These are phyloP conservation scores for Chlamydomonas sp. DNA, from an alignment of 139 green algal species.

Conservation along the genomic window DNA sequence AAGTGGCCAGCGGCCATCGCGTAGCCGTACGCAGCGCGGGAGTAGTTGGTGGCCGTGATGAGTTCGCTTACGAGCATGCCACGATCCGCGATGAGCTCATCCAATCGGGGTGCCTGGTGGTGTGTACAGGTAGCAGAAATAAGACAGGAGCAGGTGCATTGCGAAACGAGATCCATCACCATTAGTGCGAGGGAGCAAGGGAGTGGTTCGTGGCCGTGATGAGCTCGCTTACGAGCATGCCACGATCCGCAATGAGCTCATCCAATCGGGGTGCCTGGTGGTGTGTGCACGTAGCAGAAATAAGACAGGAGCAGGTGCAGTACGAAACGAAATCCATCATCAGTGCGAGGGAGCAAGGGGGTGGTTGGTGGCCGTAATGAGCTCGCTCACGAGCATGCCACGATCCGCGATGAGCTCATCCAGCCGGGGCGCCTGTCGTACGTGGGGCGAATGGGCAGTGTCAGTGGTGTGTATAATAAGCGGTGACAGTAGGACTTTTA, in stretches of 20 bases:
- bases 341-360: conserved; percentile 46
- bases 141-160: too few relatives aligned
- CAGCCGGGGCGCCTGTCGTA: not conserved
- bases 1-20: conserved; percentile 24
- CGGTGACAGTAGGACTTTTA: conserved; percentile 29
- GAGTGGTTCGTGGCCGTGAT: conserved; percentile 33
- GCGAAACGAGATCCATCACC: too few relatives aligned
- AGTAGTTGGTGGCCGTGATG: conserved; percentile 34
- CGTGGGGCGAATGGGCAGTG: too few relatives aligned
- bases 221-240: conserved; percentile 29
- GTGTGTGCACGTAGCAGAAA: not conserved
- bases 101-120: not conserved
- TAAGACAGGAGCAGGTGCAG: too few relatives aligned
- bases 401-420: conserved; percentile 8
- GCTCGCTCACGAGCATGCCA: conserved; percentile 21
- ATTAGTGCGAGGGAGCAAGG: conserved; percentile 49
- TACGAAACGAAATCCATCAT: too few relatives aligned
- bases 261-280: not conserved
- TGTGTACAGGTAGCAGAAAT: not conserved
- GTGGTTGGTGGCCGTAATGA: conserved; percentile 39
- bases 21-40: conserved; percentile 51
- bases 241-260: conserved; percentile 6
- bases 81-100: conserved; percentile 7
- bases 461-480: not conserved
- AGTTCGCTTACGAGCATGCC: conserved; percentile 28